Conservation (phyloP, 2,329 filamentous ascomycete species). For the Lachnellula willkommii region DNA sequence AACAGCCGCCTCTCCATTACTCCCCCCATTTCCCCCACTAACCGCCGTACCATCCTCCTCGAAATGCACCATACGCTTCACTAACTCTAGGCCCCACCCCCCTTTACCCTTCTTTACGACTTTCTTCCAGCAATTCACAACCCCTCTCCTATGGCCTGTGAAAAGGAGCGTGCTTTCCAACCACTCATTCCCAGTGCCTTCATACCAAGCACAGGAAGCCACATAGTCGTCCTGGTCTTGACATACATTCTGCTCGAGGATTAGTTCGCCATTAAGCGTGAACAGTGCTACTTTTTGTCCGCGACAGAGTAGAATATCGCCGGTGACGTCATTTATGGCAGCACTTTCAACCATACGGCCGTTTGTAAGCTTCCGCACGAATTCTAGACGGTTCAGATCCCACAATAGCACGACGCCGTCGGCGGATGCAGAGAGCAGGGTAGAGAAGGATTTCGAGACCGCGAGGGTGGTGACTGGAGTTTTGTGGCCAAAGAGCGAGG, state of each 20-base stretch:
- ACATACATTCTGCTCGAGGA: conserved; percentile 80
- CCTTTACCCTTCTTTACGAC: conserved; percentile 45
- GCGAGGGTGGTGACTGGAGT: conserved; percentile 76
- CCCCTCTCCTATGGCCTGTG: conserved; percentile 77
- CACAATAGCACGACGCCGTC: conserved; percentile 84
- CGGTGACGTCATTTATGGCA: conserved; percentile 82
- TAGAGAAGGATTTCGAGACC: conserved; percentile 81
- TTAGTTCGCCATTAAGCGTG: conserved; percentile 77
- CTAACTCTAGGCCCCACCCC: conserved; percentile 69
- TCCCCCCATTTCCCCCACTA: conserved; percentile 20
- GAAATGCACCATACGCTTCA: conserved; percentile 78
- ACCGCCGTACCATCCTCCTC: conserved; percentile 29
- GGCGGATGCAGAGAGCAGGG: conserved; percentile 74
- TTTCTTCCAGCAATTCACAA: conserved; percentile 72
- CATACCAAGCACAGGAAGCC: conserved; percentile 83
- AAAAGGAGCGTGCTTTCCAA: conserved; percentile 80
- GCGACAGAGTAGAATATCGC: conserved; percentile 81
- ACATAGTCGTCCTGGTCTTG: conserved; percentile 68
- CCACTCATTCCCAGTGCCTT: conserved; percentile 90
- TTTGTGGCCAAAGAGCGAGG: conserved; percentile 86
- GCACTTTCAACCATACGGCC: conserved; percentile 64
- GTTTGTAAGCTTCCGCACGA: conserved; percentile 67
- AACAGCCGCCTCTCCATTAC: conserved; percentile 62
- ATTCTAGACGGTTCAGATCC: conserved; percentile 88
- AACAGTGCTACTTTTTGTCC: conserved; percentile 72